Conservation (phyloP, 768 basidiomycete genomes). For the Peribolospora baueri region DNA sequence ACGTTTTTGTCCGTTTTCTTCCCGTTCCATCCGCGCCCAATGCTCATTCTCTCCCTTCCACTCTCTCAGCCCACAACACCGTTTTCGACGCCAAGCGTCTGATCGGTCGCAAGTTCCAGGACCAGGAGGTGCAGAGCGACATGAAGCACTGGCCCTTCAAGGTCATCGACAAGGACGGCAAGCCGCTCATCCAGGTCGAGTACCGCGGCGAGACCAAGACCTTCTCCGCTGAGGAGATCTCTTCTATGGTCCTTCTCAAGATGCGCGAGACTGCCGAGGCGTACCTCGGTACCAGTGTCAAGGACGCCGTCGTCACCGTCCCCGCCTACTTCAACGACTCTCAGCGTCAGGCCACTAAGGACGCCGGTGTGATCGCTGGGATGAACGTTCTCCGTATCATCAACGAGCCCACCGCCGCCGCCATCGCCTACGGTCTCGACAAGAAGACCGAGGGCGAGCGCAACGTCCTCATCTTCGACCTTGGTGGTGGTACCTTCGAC, state of each 20-base stretch:
- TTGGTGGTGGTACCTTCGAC: conserved; percentile 96
- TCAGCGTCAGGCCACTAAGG: conserved; percentile 94
- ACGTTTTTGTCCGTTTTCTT: not conserved
- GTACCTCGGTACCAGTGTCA: conserved; percentile 38
- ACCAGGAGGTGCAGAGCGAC: conserved; percentile 26
- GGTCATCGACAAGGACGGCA: conserved; percentile 22
- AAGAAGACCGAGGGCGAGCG: conserved; percentile 73
- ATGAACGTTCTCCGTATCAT: conserved; percentile 93
- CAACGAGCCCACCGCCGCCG: conserved; percentile 95
- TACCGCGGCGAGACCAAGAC: conserved; percentile 34
- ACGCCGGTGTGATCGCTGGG: conserved; percentile 81
- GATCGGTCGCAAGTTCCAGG: conserved; percentile 72
- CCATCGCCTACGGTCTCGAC: conserved; percentile 95
- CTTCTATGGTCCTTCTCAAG: conserved; percentile 38
- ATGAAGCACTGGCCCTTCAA: conserved; percentile 28
- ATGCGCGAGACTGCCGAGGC: conserved; percentile 51
- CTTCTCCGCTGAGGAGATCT: conserved; percentile 40
- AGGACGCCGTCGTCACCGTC: conserved; percentile 37
- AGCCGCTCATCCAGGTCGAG: conserved; percentile 31
- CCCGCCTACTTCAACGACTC: conserved; percentile 99
- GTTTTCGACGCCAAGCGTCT: conserved; percentile 98
- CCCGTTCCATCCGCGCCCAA: not conserved
- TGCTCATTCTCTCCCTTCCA: not conserved
- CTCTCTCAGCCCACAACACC: conserved; percentile 20
- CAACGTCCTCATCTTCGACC: conserved; percentile 94